Base-by-base conservation (phyloP, 1,284 basidiomycete species). In the Phaffia rhodozyma region DNA sequence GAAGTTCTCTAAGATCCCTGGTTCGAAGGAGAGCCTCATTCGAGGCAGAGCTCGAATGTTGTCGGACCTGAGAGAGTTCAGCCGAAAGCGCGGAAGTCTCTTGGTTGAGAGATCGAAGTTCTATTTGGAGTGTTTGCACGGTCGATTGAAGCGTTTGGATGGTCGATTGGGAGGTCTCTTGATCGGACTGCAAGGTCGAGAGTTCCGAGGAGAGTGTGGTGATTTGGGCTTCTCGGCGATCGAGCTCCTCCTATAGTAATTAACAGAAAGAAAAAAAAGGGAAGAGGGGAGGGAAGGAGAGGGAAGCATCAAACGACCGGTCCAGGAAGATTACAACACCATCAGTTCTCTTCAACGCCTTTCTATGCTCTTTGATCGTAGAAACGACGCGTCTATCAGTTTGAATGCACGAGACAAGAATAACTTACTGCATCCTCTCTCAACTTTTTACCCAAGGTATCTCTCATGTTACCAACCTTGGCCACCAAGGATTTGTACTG, bases 401-500 rank as follows among this genome's bases (percentile, higher is more conserved):
- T n/a, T n/a, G n/a, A n/a, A n/a, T n/a, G n/a, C n/a, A n/a, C n/a
- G n/a, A n/a, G n/a, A n/a, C n/a, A n/a, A 47, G 5, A 25, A n/a
- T 11, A 16, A 84, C 89, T 73, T 78, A 96, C 93, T 69, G 96
- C 94, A 77, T 98, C 96, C 75, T 96, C 90, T 74, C 88, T 85
- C 63, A 99, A 79, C 74, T 97, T 94, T 71, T 92, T 93, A 50
- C 92, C 92, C 30, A 99, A 80, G 5, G 89, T 90, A 32, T 85
- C 89, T 20, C 93, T 83, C 92, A 98, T 97, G 47, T 86, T 83
- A 2, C 89, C 91, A 57, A 98, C 79, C 76, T 93, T 97, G 55
- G 84, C 83, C 6, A 98, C 80, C 50, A 98, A 80, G 66, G 83
- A 86, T 61, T 84, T 83, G 76, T 98, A 96, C 74, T 97, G 91